These are phyloP conservation scores for Salix arbutifolia DNA, from an alignment of 345 rosid genomes.

Conservation along the genomic window DNA sequence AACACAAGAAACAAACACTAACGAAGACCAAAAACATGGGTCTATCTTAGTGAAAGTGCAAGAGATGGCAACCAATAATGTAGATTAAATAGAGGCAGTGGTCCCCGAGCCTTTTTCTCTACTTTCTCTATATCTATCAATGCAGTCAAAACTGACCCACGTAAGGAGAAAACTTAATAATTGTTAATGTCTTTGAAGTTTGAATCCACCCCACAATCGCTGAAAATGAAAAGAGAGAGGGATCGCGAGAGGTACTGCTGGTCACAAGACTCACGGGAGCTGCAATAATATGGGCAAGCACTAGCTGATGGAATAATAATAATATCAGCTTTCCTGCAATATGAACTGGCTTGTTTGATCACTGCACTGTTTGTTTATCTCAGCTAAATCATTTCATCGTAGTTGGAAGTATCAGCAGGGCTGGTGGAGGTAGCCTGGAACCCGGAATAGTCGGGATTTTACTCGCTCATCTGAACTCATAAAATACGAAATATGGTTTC, in stretches of 20 bases:
- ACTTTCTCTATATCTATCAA: conserved; percentile 7
- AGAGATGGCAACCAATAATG: conserved; percentile 14
- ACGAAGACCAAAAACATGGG: conserved; percentile 2
- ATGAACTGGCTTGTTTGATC: background rate
- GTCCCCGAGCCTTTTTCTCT: conserved; percentile 17
- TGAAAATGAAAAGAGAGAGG: conserved; percentile 5
- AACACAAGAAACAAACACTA: conserved; percentile 14
- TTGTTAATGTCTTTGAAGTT: conserved; percentile 23
- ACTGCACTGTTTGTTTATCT: background rate
- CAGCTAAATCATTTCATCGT: background rate
- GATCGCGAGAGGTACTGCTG: background rate
- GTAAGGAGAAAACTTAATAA: background rate
- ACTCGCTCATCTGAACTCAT: no score
- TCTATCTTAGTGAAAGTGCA: conserved; percentile 19
- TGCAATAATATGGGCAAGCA: background rate
- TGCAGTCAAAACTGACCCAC: conserved; percentile 45
- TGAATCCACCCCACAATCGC: conserved; percentile 26
- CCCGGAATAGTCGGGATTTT: no score
- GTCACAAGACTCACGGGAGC: conserved; percentile 8
- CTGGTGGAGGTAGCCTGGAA: no score
- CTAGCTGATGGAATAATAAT: background rate
- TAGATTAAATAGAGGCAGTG: conserved; percentile 16
- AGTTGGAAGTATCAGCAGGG: background rate
- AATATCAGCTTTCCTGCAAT: background rate
- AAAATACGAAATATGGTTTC: no score